Percentiles rank a stretch among this genome's conserved stretches.
These are phyloP conservation scores for Aspergillus clavatus DNA, from an alignment of 2,329 filamentous ascomycete species.

Conservation along the genomic window DNA sequence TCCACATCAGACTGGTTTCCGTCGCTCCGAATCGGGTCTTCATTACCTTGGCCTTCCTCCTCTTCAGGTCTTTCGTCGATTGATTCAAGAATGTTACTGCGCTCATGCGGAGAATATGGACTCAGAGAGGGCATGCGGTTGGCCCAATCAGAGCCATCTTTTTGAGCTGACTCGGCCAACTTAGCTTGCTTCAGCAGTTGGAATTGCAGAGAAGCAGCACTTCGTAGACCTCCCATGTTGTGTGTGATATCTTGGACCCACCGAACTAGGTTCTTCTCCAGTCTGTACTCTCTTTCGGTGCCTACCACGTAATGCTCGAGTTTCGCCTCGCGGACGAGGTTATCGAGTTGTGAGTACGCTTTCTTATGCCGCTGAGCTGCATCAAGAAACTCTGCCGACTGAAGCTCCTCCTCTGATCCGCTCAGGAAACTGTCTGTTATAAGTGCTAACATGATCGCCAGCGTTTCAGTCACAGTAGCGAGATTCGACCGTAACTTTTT, in stretches of 20 bases:
- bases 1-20: slow-evolving; percentile 2
- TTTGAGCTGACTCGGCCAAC: slow-evolving; percentile 14
- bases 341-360: slow-evolving; percentile 65
- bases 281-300: slow-evolving; percentile 69
- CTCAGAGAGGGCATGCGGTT: slow-evolving; percentile 20
- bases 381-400: slow-evolving; percentile 59
- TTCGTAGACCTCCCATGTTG: slow-evolving; percentile 82
- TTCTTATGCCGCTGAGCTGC: slow-evolving; percentile 61
- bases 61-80: slow-evolving; percentile 62
- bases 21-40: slow-evolving; percentile 27
- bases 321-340: slow-evolving; percentile 77
- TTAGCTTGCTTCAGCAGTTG: slow-evolving; percentile 65
- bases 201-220: slow-evolving; percentile 86
- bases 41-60: slow-evolving; percentile 46
- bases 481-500: slow-evolving; percentile 68
- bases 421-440: slow-evolving; percentile 80
- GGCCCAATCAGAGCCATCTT: slow-evolving; percentile 13
- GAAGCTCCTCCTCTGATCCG: slow-evolving; percentile 73
- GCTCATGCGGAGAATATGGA: slow-evolving; percentile 38
- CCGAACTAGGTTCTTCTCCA: slow-evolving; percentile 75
- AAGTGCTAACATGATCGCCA: slow-evolving; percentile 74
- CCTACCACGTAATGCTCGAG: slow-evolving; percentile 82
- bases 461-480: slow-evolving; percentile 65
- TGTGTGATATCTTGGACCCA: slow-evolving; percentile 82
- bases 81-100: slow-evolving; percentile 49